phyloP scores from a whole-genome alignment of 495 filamentous ascomycete species.

The Bryoglossum gracile region DNA sequence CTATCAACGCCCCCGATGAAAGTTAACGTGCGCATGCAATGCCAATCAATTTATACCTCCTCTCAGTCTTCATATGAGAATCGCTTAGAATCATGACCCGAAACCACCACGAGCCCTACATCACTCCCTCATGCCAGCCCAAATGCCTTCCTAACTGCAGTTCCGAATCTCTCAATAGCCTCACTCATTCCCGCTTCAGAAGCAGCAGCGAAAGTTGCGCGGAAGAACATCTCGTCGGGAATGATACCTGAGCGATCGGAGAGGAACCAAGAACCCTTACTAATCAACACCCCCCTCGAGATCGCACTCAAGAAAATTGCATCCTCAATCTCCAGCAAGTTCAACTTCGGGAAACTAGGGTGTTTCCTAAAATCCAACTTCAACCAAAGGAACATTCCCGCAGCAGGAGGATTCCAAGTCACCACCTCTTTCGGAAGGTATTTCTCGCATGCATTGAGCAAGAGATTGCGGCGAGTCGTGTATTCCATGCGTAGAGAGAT shows the following conservation, averaged over 20 bases:
- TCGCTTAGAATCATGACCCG: too few relatives aligned
- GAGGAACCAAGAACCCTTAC: conserved; percentile 83
- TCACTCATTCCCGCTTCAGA: conserved; percentile 65
- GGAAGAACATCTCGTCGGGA: conserved; percentile 63
- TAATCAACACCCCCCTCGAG: conserved; percentile 63
- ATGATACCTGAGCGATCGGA: conserved; percentile 47
- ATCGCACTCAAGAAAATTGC: conserved; percentile 72
- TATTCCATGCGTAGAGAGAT: conserved; percentile 79
- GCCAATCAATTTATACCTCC: too few relatives aligned
- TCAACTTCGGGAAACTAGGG: conserved; percentile 50
- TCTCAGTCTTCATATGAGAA: too few relatives aligned
- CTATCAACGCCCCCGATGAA: too few relatives aligned
- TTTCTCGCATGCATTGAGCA: conserved; percentile 78
- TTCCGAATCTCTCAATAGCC: conserved; percentile 70
- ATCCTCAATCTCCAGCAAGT: conserved; percentile 68
- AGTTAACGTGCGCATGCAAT: too few relatives aligned
- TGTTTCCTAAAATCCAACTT: conserved; percentile 62
- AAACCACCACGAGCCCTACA: too few relatives aligned
- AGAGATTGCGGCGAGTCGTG: conserved; percentile 63
- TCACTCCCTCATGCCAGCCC: too few relatives aligned
- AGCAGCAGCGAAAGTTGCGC: conserved; percentile 82
- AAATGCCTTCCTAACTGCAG: conserved; percentile 48
- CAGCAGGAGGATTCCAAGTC: conserved; percentile 73
- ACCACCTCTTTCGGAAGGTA: conserved; percentile 70
- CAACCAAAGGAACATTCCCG: conserved; percentile 99